Base-by-base conservation (phyloP, 2,329 filamentous ascomycete species). In the Diaporthe nobilis region DNA sequence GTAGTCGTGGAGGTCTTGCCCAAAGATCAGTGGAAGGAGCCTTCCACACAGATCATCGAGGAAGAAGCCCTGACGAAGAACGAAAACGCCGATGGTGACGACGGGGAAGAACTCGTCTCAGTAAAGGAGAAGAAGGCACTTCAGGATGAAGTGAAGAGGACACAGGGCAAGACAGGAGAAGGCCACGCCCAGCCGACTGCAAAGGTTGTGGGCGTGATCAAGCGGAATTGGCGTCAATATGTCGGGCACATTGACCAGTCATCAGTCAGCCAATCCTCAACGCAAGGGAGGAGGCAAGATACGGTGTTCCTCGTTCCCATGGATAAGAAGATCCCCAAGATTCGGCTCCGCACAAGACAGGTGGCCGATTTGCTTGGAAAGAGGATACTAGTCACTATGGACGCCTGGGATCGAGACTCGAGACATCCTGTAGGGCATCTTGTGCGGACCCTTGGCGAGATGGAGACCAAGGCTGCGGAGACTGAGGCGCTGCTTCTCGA, bases 301-400 rank as follows among this genome's bases (percentile, higher is more conserved):
- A 97, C 92, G 22, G 95, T 99, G 20, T 99, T 99, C 85, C 89
- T 99, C 25, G 92, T 98, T 67, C 96, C 97, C 5, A 98, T 99
- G 96, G 96, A 99, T 85, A 98, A 98, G 88, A 94, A 95, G 81
- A 94, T 99, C 31, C 97, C 97, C 3, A 99, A 98, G 87, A 98
- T 99, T 80, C 92, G 95, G 61, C 92, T 99, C 73, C 93, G 96
- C 70, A 98, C 97, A 15, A 91, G 97, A 71, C 97, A 98, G 84
- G 96, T 95, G 34, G 92, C 92, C 22, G 95, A 98, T 81, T 90
- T 99, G 5, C 85, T 98, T 39, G 97, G 97, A 7, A 97, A 98
- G 87, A 93, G 97, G 75, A 92, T 99, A 68, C 85, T 99, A 15
- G 95, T 98, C 57, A 96, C 95, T 0, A 97, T 99, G 78, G 97